phyloP scores from a whole-genome alignment of 2,329 filamentous ascomycete genomes.

The Aspergillus ustus region DNA sequence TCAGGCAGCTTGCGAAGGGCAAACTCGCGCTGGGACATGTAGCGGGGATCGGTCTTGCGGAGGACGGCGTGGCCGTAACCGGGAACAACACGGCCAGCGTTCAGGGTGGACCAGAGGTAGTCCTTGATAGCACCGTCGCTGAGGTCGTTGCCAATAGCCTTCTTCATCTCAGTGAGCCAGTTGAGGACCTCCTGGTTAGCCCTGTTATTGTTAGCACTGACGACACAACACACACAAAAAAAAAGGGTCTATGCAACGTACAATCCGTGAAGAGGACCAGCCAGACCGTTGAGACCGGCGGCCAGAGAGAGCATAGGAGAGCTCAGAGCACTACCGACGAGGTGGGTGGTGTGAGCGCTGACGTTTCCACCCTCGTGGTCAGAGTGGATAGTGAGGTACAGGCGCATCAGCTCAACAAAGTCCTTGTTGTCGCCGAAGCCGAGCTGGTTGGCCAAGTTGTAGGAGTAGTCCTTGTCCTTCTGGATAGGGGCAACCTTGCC shows the following conservation, averaged over 20 bases:
- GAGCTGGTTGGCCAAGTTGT: constrained; percentile 99
- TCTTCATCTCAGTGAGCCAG: constrained; percentile 99
- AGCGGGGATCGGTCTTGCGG: constrained; percentile 99
- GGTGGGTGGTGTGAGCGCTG: constrained; percentile 96
- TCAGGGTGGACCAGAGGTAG: constrained; percentile 98
- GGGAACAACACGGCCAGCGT: constrained; percentile 92
- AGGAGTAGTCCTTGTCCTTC: constrained; percentile 99
- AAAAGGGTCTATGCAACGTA: constrained; percentile 40
- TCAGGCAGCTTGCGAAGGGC: constrained; percentile 91
- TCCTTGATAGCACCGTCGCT: constrained; percentile 96
- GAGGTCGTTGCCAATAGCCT: constrained; percentile 87
- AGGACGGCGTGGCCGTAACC: constrained; percentile 99
- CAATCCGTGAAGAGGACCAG: constrained; percentile 96
- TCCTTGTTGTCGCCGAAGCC: constrained; percentile 93
- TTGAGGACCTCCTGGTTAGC: constrained; percentile 99
- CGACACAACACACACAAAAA: no score
- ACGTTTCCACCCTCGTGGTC: constrained; percentile 99
- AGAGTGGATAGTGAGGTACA: constrained; percentile 99
- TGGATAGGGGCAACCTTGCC: constrained; percentile 95
- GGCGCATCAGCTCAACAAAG: constrained; percentile 97
- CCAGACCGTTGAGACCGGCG: constrained; percentile 96
- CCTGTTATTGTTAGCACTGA: constrained; percentile 33
- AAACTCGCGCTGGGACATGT: constrained; percentile 97
- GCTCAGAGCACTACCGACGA: constrained; percentile 94
- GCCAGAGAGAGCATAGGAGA: constrained; percentile 96